Evolutionary conservation across 495 filamentous ascomycete species (phyloP).

Genomic region (Lichenothelia convexa): DNA sequence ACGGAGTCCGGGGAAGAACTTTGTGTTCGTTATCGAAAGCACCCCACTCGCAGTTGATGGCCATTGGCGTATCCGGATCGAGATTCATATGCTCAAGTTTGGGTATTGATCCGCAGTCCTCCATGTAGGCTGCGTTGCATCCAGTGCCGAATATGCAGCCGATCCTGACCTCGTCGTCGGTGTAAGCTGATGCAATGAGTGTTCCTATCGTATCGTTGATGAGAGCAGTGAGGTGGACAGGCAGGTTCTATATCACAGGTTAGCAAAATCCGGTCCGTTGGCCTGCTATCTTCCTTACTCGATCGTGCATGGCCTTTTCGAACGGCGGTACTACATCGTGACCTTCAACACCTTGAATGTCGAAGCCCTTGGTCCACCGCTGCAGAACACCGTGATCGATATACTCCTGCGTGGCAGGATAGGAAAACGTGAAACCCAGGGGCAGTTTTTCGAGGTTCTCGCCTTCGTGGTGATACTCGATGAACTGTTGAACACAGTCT

Average conservation of each 20-base stretch:
- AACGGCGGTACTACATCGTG: conserved; percentile 87
- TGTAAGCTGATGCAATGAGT: conserved; percentile 95
- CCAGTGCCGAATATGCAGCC: conserved; percentile 98
- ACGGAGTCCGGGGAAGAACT: conserved; percentile 72
- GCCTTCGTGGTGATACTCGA: conserved; percentile 68
- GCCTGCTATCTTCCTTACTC: too few species aligned
- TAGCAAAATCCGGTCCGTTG: background rate
- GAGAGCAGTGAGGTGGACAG: conserved; percentile 81
- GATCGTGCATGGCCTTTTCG: conserved; percentile 59
- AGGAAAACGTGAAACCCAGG: conserved; percentile 96
- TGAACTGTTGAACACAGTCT: conserved; percentile 90
- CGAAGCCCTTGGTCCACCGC: conserved; percentile 98
- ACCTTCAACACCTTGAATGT: conserved; percentile 91
- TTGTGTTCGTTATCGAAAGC: conserved; percentile 96
- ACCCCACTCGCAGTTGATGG: conserved; percentile 98
- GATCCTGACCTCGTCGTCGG: conserved; percentile 77
- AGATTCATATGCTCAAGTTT: conserved; percentile 90
- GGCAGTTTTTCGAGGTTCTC: conserved; percentile 51
- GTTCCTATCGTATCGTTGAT: conserved; percentile 98
- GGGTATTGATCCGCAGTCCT: conserved; percentile 73
- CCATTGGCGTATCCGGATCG: conserved; percentile 76
- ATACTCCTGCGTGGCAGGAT: conserved; percentile 89
- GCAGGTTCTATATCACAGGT: conserved; percentile 41
- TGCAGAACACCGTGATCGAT: conserved; percentile 92
- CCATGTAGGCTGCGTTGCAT: conserved; percentile 98